A percentile compares a stretch with the other conserved stretches of the same genome.
These are phyloP conservation scores for Blechomonas ayalai DNA, from an alignment of 208 protist species.

Conservation along the genomic window DNA sequence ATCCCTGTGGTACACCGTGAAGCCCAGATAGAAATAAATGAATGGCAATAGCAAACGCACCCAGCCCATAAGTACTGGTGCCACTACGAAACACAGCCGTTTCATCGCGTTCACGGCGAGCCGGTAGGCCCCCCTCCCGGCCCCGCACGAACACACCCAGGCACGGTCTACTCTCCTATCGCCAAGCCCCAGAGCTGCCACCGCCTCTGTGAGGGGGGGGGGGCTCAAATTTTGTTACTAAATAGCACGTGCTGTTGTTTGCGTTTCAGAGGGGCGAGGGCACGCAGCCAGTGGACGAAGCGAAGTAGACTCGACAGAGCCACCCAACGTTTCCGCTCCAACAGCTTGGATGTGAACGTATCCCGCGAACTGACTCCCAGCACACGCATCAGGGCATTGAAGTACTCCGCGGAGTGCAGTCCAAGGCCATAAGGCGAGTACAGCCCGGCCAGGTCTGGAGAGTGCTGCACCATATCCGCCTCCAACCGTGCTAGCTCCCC, in stretches of 20 bases:
- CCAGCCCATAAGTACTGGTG: too few species aligned
- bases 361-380: conserved; percentile 62
- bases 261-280: conserved; percentile 78
- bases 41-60: too few species aligned
- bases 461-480: conserved; percentile 19
- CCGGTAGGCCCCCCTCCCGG: too few species aligned
- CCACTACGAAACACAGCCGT: too few species aligned
- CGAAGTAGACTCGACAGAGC: conserved; percentile 47
- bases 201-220: neutral
- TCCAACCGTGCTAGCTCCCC: conserved; percentile 23
- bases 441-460: conserved; percentile 28
- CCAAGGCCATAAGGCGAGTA: conserved; percentile 39
- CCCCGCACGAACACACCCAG: too few species aligned
- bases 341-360: conserved; percentile 64
- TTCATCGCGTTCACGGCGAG: too few species aligned
- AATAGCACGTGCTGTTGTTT: conserved; percentile 85
- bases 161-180: too few species aligned
- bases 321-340: conserved; percentile 63
- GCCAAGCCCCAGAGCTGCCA: too few species aligned
- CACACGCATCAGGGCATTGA: conserved; percentile 73
- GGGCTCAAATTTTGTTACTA: conserved; percentile 70
- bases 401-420: conserved; percentile 77
- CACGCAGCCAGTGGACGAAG: conserved; percentile 65
- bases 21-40: too few species aligned
- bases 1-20: too few species aligned